These are phyloP conservation scores for Syncephalastrum sp. DNA, from an alignment of 371 early-diverging fungal species.

Conservation along the genomic window DNA sequence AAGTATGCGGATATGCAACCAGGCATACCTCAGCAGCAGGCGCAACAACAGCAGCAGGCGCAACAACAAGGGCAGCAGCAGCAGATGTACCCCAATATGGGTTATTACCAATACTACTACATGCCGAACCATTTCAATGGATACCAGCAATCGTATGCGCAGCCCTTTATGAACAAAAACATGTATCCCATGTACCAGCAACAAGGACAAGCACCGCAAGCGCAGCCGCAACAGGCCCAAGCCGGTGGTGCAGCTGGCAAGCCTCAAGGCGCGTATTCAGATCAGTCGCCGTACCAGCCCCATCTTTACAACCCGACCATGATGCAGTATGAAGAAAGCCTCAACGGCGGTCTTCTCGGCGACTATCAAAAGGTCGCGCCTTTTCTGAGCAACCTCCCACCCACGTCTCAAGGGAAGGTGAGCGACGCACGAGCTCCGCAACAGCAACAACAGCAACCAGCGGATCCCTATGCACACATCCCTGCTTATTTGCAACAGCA, in stretches of 20 bases:
- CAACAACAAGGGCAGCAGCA: conserved; percentile 27
- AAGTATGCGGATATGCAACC: conserved; percentile 16
- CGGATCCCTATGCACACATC: not conserved
- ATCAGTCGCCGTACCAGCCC: not conserved
- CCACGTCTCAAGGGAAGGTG: not conserved
- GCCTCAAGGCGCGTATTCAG: not conserved
- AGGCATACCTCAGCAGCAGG: conserved; percentile 3
- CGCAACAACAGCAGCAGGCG: conserved; percentile 11
- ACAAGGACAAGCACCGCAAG: conserved; percentile 30
- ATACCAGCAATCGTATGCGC: conserved; percentile 73
- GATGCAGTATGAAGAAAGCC: conserved; percentile 1
- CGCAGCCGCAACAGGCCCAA: conserved; percentile 42
- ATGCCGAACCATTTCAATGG: conserved; percentile 65
- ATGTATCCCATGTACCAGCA: conserved; percentile 77
- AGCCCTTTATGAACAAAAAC: conserved; percentile 83
- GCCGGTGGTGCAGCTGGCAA: conserved; percentile 36
- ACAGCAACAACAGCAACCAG: not conserved
- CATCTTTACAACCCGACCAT: conserved; percentile 42
- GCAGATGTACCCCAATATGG: conserved; percentile 34
- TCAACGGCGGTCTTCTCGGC: conserved; percentile 26
- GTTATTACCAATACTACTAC: conserved; percentile 75
- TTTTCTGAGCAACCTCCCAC: conserved; percentile 7
- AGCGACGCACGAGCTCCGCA: conserved; percentile 1
- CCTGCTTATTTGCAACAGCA: conserved; percentile 13
- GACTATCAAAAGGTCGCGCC: conserved; percentile 41